phyloP scores from a whole-genome alignment of 306 rosid genomes.

The Myrica gale region DNA sequence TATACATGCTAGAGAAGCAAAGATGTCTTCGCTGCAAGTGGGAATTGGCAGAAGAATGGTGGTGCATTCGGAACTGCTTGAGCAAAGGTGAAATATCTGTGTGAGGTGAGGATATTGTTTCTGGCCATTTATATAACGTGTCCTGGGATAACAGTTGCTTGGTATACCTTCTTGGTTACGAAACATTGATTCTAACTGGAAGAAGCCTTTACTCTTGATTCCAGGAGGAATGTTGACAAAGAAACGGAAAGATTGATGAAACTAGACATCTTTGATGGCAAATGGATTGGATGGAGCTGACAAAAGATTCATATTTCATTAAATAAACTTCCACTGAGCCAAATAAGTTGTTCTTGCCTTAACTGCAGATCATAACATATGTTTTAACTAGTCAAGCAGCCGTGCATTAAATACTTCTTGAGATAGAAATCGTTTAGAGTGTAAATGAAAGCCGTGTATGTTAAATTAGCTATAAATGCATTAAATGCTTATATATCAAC shows the following conservation, averaged over 20 bases:
- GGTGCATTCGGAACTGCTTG: neutral
- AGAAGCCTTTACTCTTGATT: neutral
- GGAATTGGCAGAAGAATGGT: neutral
- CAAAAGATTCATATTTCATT: neutral
- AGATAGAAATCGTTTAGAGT: neutral
- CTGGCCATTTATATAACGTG: no score
- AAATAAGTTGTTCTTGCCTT: neutral
- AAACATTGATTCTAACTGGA: neutral
- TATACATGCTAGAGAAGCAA: no score
- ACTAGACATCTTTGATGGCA: neutral
- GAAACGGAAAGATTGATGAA: no score
- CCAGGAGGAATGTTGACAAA: no score
- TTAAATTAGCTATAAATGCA: neutral
- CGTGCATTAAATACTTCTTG: neutral
- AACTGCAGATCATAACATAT: neutral
- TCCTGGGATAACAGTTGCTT: neutral
- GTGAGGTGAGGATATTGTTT: neutral
- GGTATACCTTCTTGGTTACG: neutral
- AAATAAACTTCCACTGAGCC: neutral
- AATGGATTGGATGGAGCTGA: neutral
- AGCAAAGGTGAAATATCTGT: neutral
- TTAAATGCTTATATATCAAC: no score
- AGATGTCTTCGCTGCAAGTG: no score
- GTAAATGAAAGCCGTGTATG: neutral
- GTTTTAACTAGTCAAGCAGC: neutral